These are phyloP conservation scores for Quercus glauca DNA, from an alignment of 306 rosid genomes.

Conservation along the genomic window DNA sequence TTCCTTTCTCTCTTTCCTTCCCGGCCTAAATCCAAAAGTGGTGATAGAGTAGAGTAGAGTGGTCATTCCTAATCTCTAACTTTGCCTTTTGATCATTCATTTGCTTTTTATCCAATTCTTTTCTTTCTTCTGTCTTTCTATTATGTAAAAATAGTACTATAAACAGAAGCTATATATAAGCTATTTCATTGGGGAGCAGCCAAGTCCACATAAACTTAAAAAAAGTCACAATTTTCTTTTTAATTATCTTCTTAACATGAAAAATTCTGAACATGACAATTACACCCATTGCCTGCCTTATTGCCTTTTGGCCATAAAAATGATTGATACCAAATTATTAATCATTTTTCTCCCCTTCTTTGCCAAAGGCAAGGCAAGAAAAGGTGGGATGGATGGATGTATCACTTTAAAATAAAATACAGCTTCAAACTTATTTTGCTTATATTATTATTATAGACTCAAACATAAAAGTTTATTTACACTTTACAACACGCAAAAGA, in stretches of 20 bases:
- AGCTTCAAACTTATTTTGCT: conserved; percentile 14
- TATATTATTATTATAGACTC: conserved; percentile 1
- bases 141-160: too few species aligned
- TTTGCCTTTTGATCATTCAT: too few species aligned
- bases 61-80: too few species aligned
- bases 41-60: too few species aligned
- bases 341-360: conserved; percentile 3
- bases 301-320: conserved; percentile 14
- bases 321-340: conserved; percentile 13
- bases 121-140: not conserved
- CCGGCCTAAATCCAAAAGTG: too few species aligned
- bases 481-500: conserved; percentile 2
- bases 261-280: conserved; percentile 5
- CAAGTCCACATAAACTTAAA: not conserved
- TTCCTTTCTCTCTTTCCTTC: too few species aligned
- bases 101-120: not conserved
- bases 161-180: too few species aligned
- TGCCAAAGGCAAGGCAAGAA: conserved; percentile 8
- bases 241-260: not conserved
- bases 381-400: not conserved
- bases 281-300: conserved; percentile 5
- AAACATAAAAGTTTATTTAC: conserved; percentile 22
- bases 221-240: not conserved
- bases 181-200: not conserved
- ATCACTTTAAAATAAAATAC: not conserved